Evolutionary conservation across 805 yeast genomes (phyloP).

Genomic region (Yamadazyma laniorum): DNA sequence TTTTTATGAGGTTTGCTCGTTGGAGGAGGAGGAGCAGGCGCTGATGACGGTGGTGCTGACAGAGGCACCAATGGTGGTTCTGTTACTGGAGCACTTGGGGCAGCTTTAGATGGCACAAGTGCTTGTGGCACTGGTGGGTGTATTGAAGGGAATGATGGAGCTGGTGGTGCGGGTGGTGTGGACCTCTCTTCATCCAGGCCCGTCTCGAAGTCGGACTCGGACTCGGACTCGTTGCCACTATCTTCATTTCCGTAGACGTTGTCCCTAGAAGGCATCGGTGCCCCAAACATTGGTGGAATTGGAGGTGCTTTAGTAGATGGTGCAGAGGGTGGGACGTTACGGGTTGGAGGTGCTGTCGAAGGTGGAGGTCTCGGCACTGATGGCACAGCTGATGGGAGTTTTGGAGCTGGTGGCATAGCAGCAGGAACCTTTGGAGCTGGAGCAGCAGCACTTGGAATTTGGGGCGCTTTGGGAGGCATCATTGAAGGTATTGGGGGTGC

Average conservation of each 20-base stretch:
- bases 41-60: conserved; percentile 20
- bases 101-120: conserved; percentile 33
- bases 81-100: conserved; percentile 28
- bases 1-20: conserved; percentile 23
- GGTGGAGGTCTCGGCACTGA: conserved; percentile 15
- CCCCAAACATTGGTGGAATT: conserved; percentile 20
- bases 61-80: conserved; percentile 23
- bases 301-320: conserved; percentile 27
- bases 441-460: conserved; percentile 17
- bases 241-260: conserved; percentile 1
- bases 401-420: conserved; percentile 14
- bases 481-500: conserved; percentile 23
- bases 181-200: conserved; percentile 24
- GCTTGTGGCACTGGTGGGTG: conserved; percentile 26
- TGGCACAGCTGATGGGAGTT: conserved; percentile 9
- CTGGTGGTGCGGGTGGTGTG: conserved; percentile 43
- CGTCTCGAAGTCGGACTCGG: conserved; percentile 12
- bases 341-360: conserved; percentile 25
- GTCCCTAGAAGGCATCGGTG: conserved; percentile 12
- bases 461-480: conserved; percentile 15
- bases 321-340: conserved; percentile 21
- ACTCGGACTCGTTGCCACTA: not conserved
- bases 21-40: conserved; percentile 15
- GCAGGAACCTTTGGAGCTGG: conserved; percentile 11
- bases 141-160: conserved; percentile 30